phyloP scores from a whole-genome alignment of 2,329 filamentous ascomycete species.

The Apiospora sp. region DNA sequence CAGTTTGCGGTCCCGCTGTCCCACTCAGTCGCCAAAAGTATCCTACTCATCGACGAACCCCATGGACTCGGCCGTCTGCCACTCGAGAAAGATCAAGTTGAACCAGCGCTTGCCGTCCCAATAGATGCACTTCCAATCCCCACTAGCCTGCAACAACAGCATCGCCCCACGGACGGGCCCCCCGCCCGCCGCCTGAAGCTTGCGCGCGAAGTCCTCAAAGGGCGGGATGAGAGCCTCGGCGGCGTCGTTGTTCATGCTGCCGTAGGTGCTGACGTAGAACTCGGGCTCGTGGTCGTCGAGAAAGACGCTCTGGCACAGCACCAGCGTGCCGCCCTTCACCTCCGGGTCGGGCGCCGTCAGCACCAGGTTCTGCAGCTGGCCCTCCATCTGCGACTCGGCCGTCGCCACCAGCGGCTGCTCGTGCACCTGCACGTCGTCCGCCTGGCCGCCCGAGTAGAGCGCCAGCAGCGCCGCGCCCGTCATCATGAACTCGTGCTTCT shows the following conservation, averaged over 20 bases:
- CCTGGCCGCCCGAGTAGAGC: conserved; percentile 22
- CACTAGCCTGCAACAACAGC: conserved; percentile 30
- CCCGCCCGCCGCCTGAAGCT: not conserved
- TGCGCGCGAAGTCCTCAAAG: conserved; percentile 30
- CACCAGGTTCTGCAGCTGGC: conserved; percentile 28
- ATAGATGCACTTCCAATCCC: conserved; percentile 33
- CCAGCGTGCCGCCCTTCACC: conserved; percentile 27
- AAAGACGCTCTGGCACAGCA: conserved; percentile 32
- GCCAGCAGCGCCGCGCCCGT: not conserved
- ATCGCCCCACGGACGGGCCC: conserved; percentile 28
- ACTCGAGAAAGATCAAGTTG: conserved; percentile 35
- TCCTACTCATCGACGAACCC: conserved; percentile 20
- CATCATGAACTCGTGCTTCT: conserved; percentile 27
- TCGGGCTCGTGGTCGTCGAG: conserved; percentile 21
- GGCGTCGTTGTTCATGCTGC: conserved; percentile 28
- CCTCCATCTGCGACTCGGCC: conserved; percentile 25
- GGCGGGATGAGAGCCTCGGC: conserved; percentile 27
- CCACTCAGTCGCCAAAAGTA: not conserved
- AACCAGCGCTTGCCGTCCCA: conserved; percentile 35
- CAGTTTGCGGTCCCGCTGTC: too few relatives aligned
- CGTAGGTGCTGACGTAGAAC: conserved; percentile 28
- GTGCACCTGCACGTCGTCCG: conserved; percentile 18
- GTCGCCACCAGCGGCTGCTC: conserved; percentile 18
- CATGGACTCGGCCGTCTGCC: conserved; percentile 34
- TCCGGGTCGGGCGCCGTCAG: conserved; percentile 34